Evolutionary conservation across 1,284 basidiomycete genomes (phyloP).

Genomic region (Termitomyces sp.): DNA sequence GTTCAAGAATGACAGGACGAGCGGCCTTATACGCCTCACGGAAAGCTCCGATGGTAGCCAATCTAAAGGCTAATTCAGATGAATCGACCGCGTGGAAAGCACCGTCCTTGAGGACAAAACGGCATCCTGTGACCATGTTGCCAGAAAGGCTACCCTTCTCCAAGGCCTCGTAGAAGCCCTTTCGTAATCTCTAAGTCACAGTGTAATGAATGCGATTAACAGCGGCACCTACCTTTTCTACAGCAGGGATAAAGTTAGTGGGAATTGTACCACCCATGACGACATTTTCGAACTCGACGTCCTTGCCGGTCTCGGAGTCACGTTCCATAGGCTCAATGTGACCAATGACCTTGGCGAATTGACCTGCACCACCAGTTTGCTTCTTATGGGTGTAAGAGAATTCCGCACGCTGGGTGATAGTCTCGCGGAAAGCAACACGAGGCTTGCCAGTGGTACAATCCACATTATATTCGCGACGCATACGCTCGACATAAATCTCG

Average conservation of each 20-base stretch:
- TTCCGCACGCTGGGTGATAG: constrained; percentile 75
- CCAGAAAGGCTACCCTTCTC: constrained; percentile 91
- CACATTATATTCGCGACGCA: constrained; percentile 97
- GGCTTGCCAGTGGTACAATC: constrained; percentile 95
- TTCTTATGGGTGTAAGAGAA: constrained; percentile 98
- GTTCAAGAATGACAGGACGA: constrained; percentile 85
- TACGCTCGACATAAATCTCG: constrained; percentile 99
- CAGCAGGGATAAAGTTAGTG: constrained; percentile 87
- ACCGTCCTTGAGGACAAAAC: constrained; percentile 91
- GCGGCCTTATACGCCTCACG: constrained; percentile 84
- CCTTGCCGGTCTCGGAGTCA: constrained; percentile 72
- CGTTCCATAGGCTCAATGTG: constrained; percentile 89
- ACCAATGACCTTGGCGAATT: constrained; percentile 92
- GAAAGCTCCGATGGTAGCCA: constrained; percentile 90
- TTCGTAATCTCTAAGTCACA: background rate
- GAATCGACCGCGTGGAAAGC: constrained; percentile 95
- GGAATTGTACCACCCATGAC: constrained; percentile 95
- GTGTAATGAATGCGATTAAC: background rate
- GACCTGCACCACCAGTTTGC: constrained; percentile 96
- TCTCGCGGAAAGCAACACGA: constrained; percentile 95
- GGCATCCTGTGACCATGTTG: constrained; percentile 82
- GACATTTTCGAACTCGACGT: constrained; percentile 82
- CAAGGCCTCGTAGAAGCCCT: constrained; percentile 95
- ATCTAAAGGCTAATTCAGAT: constrained; percentile 92
- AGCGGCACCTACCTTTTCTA: constrained; percentile 71